These are phyloP conservation scores for Punica granatum DNA, from an alignment of 345 rosid species.

Conservation along the genomic window DNA sequence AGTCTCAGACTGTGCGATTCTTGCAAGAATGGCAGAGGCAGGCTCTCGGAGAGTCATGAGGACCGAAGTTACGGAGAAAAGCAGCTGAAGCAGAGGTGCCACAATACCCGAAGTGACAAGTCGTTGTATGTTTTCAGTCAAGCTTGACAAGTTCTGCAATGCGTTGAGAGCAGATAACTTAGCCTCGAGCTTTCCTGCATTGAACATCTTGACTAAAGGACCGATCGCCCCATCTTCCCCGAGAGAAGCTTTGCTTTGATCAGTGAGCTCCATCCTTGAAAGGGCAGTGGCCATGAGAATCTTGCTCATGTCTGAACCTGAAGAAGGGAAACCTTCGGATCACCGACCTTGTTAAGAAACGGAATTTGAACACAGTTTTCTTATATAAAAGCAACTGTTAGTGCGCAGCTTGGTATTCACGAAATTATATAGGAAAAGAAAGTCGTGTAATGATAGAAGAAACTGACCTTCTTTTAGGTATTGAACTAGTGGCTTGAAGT, in stretches of 20 bases:
- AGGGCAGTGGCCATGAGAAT: constrained; percentile 74
- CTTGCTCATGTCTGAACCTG: constrained; percentile 74
- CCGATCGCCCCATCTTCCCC: constrained; percentile 61
- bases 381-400: no score
- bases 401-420: no score
- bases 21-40: constrained; percentile 61
- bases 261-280: constrained; percentile 60
- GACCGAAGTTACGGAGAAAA: constrained; percentile 75
- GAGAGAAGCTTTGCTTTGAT: constrained; percentile 49
- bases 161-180: constrained; percentile 60
- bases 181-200: constrained; percentile 59
- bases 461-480: constrained; percentile 44
- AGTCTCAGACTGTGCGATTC: constrained; percentile 50
- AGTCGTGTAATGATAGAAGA: not conserved
- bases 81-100: constrained; percentile 49
- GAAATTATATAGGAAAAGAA: no score
- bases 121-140: constrained; percentile 38
- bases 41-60: constrained; percentile 77
- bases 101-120: constrained; percentile 47
- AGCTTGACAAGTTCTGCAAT: constrained; percentile 41
- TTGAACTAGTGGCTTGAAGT: constrained; percentile 57
- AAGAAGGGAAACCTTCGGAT: not conserved
- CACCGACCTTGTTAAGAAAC: not conserved
- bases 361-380: not conserved
- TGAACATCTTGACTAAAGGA: constrained; percentile 56